phyloP scores from a whole-genome alignment of 345 rosid species.

The Arabidopsis arenosa region DNA sequence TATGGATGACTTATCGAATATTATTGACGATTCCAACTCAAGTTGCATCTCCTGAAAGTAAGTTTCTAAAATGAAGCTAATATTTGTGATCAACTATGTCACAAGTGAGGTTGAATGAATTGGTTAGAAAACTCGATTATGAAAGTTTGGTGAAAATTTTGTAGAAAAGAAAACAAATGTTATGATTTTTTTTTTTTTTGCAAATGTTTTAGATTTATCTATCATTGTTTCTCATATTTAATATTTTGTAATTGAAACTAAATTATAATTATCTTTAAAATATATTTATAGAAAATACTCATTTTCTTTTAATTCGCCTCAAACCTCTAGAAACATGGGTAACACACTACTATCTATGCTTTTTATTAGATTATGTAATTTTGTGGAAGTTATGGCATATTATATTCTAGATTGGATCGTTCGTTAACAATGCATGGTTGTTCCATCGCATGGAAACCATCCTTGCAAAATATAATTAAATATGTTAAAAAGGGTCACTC shows the following conservation, averaged over 20 bases:
- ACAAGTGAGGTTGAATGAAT: not conserved
- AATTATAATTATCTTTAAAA: not conserved
- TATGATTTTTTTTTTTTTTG: not conserved
- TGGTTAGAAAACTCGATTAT: not conserved
- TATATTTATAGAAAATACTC: not conserved
- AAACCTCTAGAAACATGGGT: not conserved
- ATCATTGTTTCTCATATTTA: not conserved
- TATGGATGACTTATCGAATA: not conserved
- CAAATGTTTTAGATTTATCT: not conserved
- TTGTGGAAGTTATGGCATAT: not conserved
- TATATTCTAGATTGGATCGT: not conserved
- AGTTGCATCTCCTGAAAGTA: not conserved
- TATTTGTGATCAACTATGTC: not conserved
- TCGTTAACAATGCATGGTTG: slow-evolving; percentile 7
- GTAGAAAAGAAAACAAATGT: not conserved
- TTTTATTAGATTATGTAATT: not conserved
- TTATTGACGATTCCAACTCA: not conserved
- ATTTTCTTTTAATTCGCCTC: not conserved
- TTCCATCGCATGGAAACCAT: slow-evolving; percentile 5
- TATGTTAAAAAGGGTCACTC: not conserved
- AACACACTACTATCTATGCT: not conserved
- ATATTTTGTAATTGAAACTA: not conserved
- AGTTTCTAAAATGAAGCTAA: no score
- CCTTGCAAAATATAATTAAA: not conserved
- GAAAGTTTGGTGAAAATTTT: not conserved